Conservation (phyloP, 768 basidiomycete genomes). For the Macrolepiota albuminosa region DNA sequence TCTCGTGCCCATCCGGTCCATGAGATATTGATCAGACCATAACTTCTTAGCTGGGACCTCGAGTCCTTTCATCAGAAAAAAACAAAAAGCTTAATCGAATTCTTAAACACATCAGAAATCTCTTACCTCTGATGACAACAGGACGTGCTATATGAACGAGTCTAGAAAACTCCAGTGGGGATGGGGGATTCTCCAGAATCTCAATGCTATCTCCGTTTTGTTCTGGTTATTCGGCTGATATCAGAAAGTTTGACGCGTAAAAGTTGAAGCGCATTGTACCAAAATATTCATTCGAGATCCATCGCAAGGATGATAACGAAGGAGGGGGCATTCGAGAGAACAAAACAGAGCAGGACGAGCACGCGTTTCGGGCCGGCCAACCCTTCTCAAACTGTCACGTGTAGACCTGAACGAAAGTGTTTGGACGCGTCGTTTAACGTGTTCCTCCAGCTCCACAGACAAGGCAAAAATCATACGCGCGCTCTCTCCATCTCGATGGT, state of each 20-base stretch:
- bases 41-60: constrained; percentile 39
- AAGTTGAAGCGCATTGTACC: constrained; percentile 19
- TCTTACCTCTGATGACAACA: constrained; percentile 62
- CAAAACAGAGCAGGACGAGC: background rate
- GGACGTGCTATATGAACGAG: constrained; percentile 68
- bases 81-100: background rate
- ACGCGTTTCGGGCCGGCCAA: background rate
- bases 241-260: background rate
- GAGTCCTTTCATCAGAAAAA: constrained; percentile 34
- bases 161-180: constrained; percentile 63
- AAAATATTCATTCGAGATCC: constrained; percentile 38
- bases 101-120: background rate
- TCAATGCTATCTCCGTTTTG: constrained; percentile 53
- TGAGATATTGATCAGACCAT: constrained; percentile 69
- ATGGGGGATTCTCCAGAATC: constrained; percentile 50
- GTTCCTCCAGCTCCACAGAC: background rate
- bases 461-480: background rate
- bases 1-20: constrained; percentile 45
- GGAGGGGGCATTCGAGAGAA: background rate
- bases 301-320: constrained; percentile 11
- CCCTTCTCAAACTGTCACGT: background rate
- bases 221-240: constrained; percentile 29
- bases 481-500: constrained; percentile 15
- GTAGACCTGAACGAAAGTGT: background rate
- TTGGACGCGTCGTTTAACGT: constrained; percentile 7